These are phyloP conservation scores for Pythium sp. DNA, from an alignment of 352 stramenopile species.

Conservation along the genomic window DNA sequence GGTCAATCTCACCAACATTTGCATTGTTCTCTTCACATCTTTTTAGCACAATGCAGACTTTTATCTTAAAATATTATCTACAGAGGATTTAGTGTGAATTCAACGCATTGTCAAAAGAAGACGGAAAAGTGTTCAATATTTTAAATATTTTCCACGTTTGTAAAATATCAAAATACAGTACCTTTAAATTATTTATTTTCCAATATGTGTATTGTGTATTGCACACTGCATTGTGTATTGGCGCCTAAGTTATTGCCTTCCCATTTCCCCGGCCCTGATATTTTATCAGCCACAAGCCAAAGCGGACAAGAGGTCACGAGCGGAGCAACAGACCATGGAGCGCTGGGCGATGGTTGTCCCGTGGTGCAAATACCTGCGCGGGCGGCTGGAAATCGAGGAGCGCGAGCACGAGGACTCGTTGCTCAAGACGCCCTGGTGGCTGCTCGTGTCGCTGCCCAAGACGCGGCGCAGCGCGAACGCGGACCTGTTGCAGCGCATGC, in stretches of 20 bases:
- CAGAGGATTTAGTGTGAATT: no score
- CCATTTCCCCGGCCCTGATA: not conserved
- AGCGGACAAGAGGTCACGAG: not conserved
- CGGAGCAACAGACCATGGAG: slow-evolving; percentile 17
- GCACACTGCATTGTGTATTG: not conserved
- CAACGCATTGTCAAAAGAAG: no score
- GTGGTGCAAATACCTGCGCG: slow-evolving; percentile 54
- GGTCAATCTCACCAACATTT: no score
- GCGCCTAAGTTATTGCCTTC: not conserved
- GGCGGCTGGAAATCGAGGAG: slow-evolving; percentile 39
- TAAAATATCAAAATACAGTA: no score
- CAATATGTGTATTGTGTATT: not conserved
- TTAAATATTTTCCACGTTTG: no score
- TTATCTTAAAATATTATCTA: no score
- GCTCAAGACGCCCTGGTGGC: slow-evolving; percentile 16
- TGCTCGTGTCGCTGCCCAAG: slow-evolving; percentile 31
- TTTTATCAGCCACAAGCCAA: not conserved
- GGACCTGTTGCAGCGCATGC: slow-evolving; percentile 22
- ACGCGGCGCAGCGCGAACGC: slow-evolving; percentile 23
- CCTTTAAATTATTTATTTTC: not conserved
- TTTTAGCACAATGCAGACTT: no score
- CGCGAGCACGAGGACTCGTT: slow-evolving; percentile 5
- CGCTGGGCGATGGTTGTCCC: slow-evolving; percentile 24
- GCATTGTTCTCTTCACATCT: no score
- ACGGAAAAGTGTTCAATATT: no score